A percentile compares a stretch with the other conserved stretches of the same genome.
phyloP scores from a whole-genome alignment of 2,329 filamentous ascomycete genomes.

The Coniochaeta pulveracea region DNA sequence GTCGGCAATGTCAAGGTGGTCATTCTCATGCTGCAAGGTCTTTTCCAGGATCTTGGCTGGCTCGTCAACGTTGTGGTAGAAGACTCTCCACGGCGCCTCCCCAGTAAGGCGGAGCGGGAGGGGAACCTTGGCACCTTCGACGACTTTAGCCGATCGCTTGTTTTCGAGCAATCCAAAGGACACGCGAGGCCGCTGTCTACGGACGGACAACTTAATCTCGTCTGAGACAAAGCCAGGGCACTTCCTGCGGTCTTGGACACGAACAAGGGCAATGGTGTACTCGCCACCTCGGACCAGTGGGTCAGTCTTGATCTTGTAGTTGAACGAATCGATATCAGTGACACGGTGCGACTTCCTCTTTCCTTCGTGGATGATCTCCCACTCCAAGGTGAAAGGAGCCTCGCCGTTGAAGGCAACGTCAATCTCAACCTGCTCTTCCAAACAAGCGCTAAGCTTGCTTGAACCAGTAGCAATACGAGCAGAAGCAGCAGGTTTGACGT shows the following conservation, averaged over 20 bases:
- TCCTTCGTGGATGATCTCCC: constrained; percentile 83
- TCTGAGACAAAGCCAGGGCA: constrained; percentile 83
- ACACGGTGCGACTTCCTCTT: constrained; percentile 63
- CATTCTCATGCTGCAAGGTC: constrained; percentile 49
- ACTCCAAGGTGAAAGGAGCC: constrained; percentile 79
- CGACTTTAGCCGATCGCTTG: constrained; percentile 59
- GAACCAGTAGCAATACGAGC: constrained; percentile 54
- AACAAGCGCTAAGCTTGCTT: constrained; percentile 56
- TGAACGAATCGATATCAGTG: constrained; percentile 48
- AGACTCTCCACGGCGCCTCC: constrained; percentile 71
- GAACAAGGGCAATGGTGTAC: constrained; percentile 76
- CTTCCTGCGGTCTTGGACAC: constrained; percentile 73
- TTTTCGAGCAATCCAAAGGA: constrained; percentile 80
- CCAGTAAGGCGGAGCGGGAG: constrained; percentile 80
- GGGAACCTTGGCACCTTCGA: constrained; percentile 63
- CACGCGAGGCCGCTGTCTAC: constrained; percentile 77
- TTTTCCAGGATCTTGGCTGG: constrained; percentile 30
- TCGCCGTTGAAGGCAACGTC: constrained; percentile 71
- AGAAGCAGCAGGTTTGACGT: constrained; percentile 85
- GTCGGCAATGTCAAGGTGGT: constrained; percentile 51
- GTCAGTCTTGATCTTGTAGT: constrained; percentile 65
- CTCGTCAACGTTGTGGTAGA: constrained; percentile 58
- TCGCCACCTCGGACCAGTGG: constrained; percentile 72
- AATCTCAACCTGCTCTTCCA: constrained; percentile 69
- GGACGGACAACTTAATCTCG: constrained; percentile 74